These are phyloP conservation scores for Rhizoclosmatium sp. DNA, from an alignment of 192 early-diverging fungal genomes.

Conservation along the genomic window DNA sequence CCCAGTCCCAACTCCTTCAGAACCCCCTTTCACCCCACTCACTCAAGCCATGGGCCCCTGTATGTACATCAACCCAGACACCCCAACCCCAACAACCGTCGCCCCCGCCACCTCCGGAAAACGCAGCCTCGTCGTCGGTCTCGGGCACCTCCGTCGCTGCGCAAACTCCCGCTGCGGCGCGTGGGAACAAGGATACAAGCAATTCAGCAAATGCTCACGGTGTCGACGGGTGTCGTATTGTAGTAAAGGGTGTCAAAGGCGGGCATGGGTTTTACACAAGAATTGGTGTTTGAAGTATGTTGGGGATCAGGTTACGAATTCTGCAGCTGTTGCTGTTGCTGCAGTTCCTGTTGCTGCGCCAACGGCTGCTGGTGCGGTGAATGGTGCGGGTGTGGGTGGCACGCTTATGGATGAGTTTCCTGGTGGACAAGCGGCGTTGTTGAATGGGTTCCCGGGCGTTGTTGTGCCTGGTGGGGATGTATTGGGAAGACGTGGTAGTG, in stretches of 20 bases:
- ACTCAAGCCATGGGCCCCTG: constrained; percentile 34
- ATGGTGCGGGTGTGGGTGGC: neutral
- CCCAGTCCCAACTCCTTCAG: constrained; percentile 29
- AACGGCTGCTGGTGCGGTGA: neutral
- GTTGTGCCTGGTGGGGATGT: neutral
- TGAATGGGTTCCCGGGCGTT: neutral
- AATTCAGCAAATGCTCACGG: constrained; percentile 38
- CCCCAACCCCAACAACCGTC: neutral
- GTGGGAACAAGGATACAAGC: constrained; percentile 40
- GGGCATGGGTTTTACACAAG: constrained; percentile 42
- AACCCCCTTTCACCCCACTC: constrained; percentile 9
- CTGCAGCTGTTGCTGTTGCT: neutral
- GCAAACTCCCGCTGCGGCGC: constrained; percentile 22
- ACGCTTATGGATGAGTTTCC: neutral
- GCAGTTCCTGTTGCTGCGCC: neutral
- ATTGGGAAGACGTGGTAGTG: neutral
- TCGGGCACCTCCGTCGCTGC: constrained; percentile 35
- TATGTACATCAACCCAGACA: constrained; percentile 25
- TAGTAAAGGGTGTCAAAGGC: constrained; percentile 39
- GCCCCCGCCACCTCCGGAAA: neutral
- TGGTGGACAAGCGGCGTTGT: neutral
- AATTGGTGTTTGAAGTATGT: constrained; percentile 46
- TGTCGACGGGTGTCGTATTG: constrained; percentile 42
- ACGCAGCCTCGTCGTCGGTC: constrained; percentile 20
- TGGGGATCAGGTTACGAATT: constrained; percentile 3